Conservation (phyloP, 306 rosid genomes). For the Prinsepia uniflora region DNA sequence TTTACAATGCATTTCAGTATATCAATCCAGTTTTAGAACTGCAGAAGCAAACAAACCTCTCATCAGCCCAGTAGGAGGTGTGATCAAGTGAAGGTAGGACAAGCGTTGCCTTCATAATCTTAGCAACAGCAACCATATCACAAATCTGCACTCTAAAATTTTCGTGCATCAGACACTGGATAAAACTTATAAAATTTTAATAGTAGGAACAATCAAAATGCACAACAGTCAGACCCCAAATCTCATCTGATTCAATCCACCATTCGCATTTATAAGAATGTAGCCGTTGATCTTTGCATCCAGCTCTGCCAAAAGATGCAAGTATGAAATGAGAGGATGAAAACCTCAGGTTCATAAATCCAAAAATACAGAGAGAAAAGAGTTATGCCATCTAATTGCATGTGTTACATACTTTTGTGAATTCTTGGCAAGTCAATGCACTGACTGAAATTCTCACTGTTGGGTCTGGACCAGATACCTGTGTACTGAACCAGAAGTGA, state of each 20-base stretch:
- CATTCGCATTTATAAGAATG: slow-evolving; percentile 87
- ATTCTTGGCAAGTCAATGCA: slow-evolving; percentile 56
- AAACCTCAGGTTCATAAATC: slow-evolving; percentile 25
- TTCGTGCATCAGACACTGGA: slow-evolving; percentile 39
- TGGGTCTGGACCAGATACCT: slow-evolving; percentile 64
- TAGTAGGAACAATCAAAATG: slow-evolving; percentile 32
- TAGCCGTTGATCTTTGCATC: slow-evolving; percentile 75
- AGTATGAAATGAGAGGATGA: slow-evolving; percentile 17
- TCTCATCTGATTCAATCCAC: slow-evolving; percentile 99
- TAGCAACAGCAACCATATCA: slow-evolving; percentile 97
- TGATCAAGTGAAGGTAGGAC: slow-evolving; percentile 99
- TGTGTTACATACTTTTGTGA: slow-evolving; percentile 53
- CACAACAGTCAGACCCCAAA: slow-evolving; percentile 84
- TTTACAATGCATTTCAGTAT: neutral
- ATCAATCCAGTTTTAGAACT: slow-evolving; percentile 11
- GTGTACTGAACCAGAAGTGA: slow-evolving; percentile 57
- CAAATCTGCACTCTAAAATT: slow-evolving; percentile 73
- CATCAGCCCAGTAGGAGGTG: slow-evolving; percentile 93
- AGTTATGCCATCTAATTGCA: slow-evolving; percentile 11
- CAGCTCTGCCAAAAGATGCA: slow-evolving; percentile 42
- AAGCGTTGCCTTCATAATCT: slow-evolving; percentile 82
- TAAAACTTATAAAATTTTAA: slow-evolving; percentile 13
- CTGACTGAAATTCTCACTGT: slow-evolving; percentile 67
- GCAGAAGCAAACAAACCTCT: slow-evolving; percentile 60
- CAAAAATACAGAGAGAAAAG: slow-evolving; percentile 13